Evolutionary conservation across 2,329 filamentous ascomycete genomes (phyloP).

Genomic region (Calonectria henricotiae): DNA sequence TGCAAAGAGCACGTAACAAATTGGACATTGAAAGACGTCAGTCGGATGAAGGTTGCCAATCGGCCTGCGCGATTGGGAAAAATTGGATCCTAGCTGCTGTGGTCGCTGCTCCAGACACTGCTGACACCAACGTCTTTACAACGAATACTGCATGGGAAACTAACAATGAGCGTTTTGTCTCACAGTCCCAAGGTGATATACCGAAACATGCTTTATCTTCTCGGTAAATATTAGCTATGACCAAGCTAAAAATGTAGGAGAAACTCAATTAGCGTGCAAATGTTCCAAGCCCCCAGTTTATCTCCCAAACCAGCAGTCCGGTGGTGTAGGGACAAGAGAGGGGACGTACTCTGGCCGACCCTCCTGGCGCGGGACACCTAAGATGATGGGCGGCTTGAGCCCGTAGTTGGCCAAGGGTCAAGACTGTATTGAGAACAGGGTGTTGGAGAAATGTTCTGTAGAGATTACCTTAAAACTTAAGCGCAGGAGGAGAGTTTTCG

Average conservation of each 20-base stretch:
- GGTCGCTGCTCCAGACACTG: not conserved
- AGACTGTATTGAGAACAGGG: slow-evolving; percentile 4
- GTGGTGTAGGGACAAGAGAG: slow-evolving; percentile 42
- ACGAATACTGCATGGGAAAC: not conserved
- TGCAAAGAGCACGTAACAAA: not conserved
- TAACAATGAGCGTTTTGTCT: slow-evolving; percentile 18
- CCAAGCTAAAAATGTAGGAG: not conserved
- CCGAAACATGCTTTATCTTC: slow-evolving; percentile 19
- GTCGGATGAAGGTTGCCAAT: slow-evolving; percentile 7
- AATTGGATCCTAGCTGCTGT: not conserved
- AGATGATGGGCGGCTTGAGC: slow-evolving; percentile 8
- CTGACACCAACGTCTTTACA: not conserved
- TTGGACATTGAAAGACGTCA: not conserved
- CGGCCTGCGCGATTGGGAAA: slow-evolving; percentile 26
- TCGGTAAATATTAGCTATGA: slow-evolving; percentile 1
- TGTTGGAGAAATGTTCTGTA: slow-evolving; percentile 5
- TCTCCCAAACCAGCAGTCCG: slow-evolving; percentile 1
- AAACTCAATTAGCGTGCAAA: not conserved
- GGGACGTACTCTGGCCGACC: slow-evolving; percentile 24
- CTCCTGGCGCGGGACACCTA: slow-evolving; percentile 14
- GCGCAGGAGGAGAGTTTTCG: not conserved
- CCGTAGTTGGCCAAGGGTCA: slow-evolving; percentile 29
- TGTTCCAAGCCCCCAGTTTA: not conserved
- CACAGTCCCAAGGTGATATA: slow-evolving; percentile 11
- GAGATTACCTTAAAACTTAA: slow-evolving; percentile 32